These are phyloP conservation scores for Colletotrichum tamarilloi DNA, from an alignment of 2,329 filamentous ascomycete genomes.

Conservation along the genomic window DNA sequence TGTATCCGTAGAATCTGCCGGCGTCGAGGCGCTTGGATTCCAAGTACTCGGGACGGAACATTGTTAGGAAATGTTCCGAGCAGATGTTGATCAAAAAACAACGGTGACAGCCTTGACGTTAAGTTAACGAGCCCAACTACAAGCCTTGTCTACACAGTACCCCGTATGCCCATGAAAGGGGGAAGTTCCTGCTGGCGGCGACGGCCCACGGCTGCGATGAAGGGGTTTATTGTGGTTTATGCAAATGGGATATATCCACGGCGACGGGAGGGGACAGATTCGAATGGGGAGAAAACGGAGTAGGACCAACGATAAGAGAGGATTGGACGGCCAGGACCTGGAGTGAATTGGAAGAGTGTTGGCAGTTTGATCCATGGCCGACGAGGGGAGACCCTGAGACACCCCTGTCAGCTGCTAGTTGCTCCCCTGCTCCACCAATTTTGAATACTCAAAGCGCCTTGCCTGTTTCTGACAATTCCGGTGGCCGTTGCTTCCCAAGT, in stretches of 20 bases:
- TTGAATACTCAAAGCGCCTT: conserved; percentile 30
- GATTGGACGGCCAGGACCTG: neutral
- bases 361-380: conserved; percentile 21
- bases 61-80: neutral
- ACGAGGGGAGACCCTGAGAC: conserved; percentile 8
- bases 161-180: neutral
- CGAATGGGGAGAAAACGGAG: neutral
- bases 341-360: neutral
- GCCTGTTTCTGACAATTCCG: conserved; percentile 31
- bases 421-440: conserved; percentile 23
- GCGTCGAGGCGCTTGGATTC: conserved; percentile 1
- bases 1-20: neutral
- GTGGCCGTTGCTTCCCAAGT: conserved; percentile 27
- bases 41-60: conserved; percentile 11
- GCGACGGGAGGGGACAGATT: neutral
- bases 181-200: neutral
- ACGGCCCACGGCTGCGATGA: neutral
- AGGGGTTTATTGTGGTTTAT: conserved; percentile 13
- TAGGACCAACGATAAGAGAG: neutral
- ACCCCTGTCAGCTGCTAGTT: conserved; percentile 4
- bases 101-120: conserved; percentile 10
- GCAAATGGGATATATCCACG: neutral
- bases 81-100: neutral
- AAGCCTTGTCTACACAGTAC: neutral
- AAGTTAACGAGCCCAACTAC: neutral